A percentile compares a stretch with the other conserved stretches of the same genome.
These are phyloP conservation scores for Farysia itapuensis DNA, from an alignment of 1,284 basidiomycete genomes.

Conservation along the genomic window DNA sequence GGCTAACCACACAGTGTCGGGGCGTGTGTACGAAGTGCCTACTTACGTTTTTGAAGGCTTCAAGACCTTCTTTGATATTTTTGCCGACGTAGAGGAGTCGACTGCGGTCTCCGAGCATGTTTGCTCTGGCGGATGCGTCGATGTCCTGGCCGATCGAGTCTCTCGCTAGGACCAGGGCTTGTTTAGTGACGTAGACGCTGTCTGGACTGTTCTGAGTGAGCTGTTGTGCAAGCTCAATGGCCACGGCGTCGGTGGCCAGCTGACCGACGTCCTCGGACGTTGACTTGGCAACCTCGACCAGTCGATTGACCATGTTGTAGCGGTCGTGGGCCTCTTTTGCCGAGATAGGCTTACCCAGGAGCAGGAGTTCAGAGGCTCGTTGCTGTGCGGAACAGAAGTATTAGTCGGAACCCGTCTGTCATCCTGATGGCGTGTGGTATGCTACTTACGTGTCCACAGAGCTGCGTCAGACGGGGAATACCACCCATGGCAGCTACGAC, in stretches of 20 bases:
- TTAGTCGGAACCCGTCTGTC: neutral
- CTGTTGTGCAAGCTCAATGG: slow-evolving; percentile 68
- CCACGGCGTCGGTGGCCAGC: slow-evolving; percentile 65
- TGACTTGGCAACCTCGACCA: slow-evolving; percentile 61
- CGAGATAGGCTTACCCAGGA: slow-evolving; percentile 70
- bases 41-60: slow-evolving; percentile 64
- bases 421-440: neutral
- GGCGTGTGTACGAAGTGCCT: neutral
- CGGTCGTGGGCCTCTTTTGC: slow-evolving; percentile 71
- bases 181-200: slow-evolving; percentile 75
- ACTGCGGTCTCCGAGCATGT: slow-evolving; percentile 65
- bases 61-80: slow-evolving; percentile 71
- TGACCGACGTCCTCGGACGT: slow-evolving; percentile 66
- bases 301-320: slow-evolving; percentile 67
- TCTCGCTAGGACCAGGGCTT: slow-evolving; percentile 49
- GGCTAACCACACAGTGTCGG: too few relatives aligned
- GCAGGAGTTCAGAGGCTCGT: slow-evolving; percentile 76
- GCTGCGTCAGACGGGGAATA: slow-evolving; percentile 59
- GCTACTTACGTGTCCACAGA: slow-evolving; percentile 41
- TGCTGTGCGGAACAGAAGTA: slow-evolving; percentile 50
- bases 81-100: slow-evolving; percentile 68
- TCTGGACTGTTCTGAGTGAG: slow-evolving; percentile 76
- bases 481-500: slow-evolving; percentile 76
- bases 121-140: slow-evolving; percentile 66
- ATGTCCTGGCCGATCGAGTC: slow-evolving; percentile 61